Evolutionary conservation across 257 asterid genomes (phyloP).

Genomic region (Perilla frutescens): DNA sequence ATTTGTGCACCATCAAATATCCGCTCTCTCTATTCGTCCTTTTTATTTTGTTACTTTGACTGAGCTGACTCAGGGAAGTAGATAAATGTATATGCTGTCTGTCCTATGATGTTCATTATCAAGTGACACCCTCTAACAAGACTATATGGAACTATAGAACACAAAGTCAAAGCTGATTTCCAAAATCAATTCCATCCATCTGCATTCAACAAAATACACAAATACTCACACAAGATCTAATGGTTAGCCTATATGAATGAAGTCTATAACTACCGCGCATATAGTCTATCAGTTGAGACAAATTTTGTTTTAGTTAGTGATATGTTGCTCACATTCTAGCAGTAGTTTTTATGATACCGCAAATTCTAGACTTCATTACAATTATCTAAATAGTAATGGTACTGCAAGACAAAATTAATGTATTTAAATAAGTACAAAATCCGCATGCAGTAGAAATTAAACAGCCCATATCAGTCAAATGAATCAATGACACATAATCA

Average conservation of each 20-base stretch:
- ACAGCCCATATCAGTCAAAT: constrained; percentile 26
- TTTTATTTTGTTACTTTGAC: neutral
- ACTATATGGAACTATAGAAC: neutral
- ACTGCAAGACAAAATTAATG: neutral
- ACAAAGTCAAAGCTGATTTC: neutral
- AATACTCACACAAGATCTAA: constrained; percentile 5
- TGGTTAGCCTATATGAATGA: constrained; percentile 1
- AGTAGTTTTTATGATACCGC: neutral
- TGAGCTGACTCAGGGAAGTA: neutral
- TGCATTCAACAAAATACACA: neutral
- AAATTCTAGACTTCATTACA: neutral
- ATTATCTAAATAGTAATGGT: neutral
- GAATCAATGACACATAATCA: constrained; percentile 9
- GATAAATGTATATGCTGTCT: constrained; percentile 12
- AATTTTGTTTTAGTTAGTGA: neutral
- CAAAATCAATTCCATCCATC: constrained; percentile 27
- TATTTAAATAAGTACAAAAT: neutral
- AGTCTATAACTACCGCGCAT: constrained; percentile 2
- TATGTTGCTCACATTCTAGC: constrained; percentile 10
- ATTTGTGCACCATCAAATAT: constrained; percentile 21
- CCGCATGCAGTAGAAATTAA: neutral
- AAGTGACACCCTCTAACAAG: constrained; percentile 9
- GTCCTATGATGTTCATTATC: neutral
- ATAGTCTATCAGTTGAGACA: constrained; percentile 8
- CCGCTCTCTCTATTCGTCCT: neutral